Base-by-base conservation (phyloP, 1,139 yeast species). In the Entelexis sorbosivorans region DNA sequence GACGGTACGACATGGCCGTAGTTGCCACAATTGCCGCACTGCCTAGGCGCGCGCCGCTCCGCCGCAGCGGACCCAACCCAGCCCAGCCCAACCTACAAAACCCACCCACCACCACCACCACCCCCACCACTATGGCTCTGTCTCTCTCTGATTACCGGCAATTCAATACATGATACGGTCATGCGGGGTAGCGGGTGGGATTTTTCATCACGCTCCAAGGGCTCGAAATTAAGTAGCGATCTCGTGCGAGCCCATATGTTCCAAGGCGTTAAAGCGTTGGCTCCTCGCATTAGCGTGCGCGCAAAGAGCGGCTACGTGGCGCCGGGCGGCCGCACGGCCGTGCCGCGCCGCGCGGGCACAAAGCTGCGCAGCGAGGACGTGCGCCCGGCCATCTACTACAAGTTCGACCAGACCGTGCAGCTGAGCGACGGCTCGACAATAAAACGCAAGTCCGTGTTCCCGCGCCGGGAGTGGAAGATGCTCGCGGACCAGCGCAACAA, bases 351-450 rank as follows among this genome's bases (percentile, higher is more conserved):
- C 10, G 55, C 59, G 5, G 46, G 48, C 11, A 47, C 54, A 1
- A 56, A 57, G 43, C 59, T 59, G 31, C 53, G 60, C 10, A 50
- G 54, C 22, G 60, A 57, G 26, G 59, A 58, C 33, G 58, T 56
- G 26, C 78, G 96, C 68, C 96, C 97, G 2, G 88, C 96, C 40
- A 83, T 89, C 44, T 89, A 86, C 69, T 78, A 89, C 69, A 87
- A 86, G 64, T 91, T 91, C 64, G 89, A 89, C 58, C 84, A 93
- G 38, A 69, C 76, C 45, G 89, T 91, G 13, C 95, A 89, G 67
- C 75, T 89, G 53, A 82, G 94, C 60, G 97, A 91, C 65, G 98
- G 98, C 2, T 83, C 96, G 31, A 95, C 94, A 1, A 73, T 87
- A 36, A 73, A 72, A 36, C 77, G 98, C 68, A 75, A 86, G 62